These are phyloP conservation scores for Candida wancherniae DNA, from an alignment of 805 yeast genomes.

Conservation along the genomic window DNA sequence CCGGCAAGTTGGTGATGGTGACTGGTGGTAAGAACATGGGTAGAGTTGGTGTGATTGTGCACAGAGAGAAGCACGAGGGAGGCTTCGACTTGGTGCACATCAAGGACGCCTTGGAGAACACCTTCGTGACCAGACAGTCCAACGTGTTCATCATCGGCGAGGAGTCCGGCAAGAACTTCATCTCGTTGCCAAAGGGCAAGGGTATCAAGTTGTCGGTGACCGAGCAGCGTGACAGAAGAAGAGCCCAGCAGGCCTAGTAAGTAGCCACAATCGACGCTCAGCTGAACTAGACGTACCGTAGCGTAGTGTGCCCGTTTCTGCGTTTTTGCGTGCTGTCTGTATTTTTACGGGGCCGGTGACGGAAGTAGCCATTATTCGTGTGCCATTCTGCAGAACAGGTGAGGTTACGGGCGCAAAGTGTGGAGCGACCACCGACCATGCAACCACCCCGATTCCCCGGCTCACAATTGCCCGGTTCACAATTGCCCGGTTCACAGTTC, in stretches of 20 bases:
- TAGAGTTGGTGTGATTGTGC: conserved; percentile 90
- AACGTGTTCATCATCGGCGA: conserved; percentile 89
- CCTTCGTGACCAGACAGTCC: conserved; percentile 84
- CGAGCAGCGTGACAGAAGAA: conserved; percentile 97
- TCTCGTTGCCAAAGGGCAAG: conserved; percentile 97
- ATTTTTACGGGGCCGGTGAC: too few relatives aligned
- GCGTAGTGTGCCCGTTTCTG: too few relatives aligned
- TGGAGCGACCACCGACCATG: too few relatives aligned
- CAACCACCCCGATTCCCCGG: too few relatives aligned
- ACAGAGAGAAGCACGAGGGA: conserved; percentile 97
- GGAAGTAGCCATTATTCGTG: too few relatives aligned
- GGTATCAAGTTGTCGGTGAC: conserved; percentile 93
- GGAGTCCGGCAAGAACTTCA: conserved; percentile 88
- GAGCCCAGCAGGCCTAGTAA: conserved; percentile 55
- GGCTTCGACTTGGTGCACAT: conserved; percentile 96
- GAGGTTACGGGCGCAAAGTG: too few relatives aligned
- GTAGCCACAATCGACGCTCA: too few relatives aligned
- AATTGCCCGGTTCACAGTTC: too few relatives aligned
- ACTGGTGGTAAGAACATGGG: conserved; percentile 99
- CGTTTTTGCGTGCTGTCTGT: too few relatives aligned
- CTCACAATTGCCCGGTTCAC: too few relatives aligned
- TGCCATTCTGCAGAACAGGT: too few relatives aligned
- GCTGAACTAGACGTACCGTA: too few relatives aligned
- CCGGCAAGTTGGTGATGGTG: conserved; percentile 83
- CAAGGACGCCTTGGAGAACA: conserved; percentile 90